Base-by-base conservation (phyloP, 2,329 filamentous ascomycete species). In the Cytospora piceicola region DNA sequence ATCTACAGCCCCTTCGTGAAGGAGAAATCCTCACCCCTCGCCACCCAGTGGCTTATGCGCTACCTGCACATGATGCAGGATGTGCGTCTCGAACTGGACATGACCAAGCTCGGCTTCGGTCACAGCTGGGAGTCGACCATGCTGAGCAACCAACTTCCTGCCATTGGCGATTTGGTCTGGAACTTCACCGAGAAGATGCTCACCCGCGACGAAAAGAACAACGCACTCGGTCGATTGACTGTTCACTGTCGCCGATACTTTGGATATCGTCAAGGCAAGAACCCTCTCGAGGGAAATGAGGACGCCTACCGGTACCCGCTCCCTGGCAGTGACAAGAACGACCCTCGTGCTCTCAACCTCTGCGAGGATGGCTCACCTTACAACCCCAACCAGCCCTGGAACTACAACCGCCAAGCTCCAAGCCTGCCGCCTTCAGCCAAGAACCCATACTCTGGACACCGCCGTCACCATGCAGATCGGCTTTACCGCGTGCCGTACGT, bases 41-140 rank as follows among this genome's bases (percentile, higher is more conserved):
- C 76, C 1, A 77, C 75, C 0, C 63, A 68, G 4, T 80, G 75
- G 75, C 68, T 79, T 30, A 73, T 74, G 34, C 69, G 61, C 9
- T 80, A 80, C 57, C 75, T 74, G 1, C 61, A 69, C 1, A 75
- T 77, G 39, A 77, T 81, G 69, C 74, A 70, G 20, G 72, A 73
- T 30, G 68, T 82, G 27, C 73, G 74, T 1, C 58, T 82, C 12
- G 80, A 82, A 66, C 34, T 82, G 1, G 80, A 82, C 66, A 71
- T 80, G 70, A 75, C 79, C 0, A 75, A 72, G 14, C 70, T 79
- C 11, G 73, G 75, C 1, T 77, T 77, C 27, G 77, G 77, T 2
- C 66, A 71, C 3, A 58, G 66, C 0, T 69, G 69, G 5, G 61
- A 68, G 0, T 76, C 77, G 0, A 64, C 60, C 0, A 52, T 58